These are phyloP conservation scores for Macrolepiota dolichaula DNA, from an alignment of 768 basidiomycete species.

Conservation along the genomic window DNA sequence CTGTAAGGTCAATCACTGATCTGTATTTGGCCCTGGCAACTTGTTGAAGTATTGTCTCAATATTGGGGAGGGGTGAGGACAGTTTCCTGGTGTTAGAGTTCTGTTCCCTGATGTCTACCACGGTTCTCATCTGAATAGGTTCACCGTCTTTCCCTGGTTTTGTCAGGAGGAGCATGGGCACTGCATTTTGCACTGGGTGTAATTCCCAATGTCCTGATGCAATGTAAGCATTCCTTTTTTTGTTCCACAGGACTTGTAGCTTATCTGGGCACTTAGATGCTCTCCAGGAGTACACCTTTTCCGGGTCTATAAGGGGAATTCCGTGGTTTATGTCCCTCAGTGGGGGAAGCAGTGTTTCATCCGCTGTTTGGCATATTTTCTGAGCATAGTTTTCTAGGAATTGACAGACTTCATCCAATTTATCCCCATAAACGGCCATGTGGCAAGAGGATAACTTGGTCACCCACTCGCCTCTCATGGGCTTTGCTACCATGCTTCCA, in stretches of 20 bases:
- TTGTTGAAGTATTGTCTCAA: constrained; percentile 23
- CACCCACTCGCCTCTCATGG: constrained; percentile 15
- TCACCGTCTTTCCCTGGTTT: constrained; percentile 23
- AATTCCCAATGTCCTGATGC: constrained; percentile 24
- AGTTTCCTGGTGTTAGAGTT: constrained; percentile 34
- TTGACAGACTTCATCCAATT: no score
- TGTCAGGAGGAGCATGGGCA: constrained; percentile 29
- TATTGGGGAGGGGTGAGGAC: constrained; percentile 22
- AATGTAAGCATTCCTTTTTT: constrained; percentile 24
- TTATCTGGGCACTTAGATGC: constrained; percentile 17
- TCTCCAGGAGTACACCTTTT: background rate
- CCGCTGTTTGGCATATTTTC: no score
- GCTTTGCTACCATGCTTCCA: constrained; percentile 17
- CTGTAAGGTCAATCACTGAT: constrained; percentile 33
- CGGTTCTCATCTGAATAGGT: constrained; percentile 23
- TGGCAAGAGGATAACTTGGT: constrained; percentile 12
- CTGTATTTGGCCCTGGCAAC: constrained; percentile 24
- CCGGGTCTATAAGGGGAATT: constrained; percentile 6
- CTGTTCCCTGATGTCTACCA: constrained; percentile 29
- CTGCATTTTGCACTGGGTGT: constrained; percentile 26
- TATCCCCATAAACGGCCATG: no score
- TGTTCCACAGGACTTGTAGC: constrained; percentile 21
- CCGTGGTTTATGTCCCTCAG: constrained; percentile 3
- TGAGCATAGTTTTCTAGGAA: no score
- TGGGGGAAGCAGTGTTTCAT: no score